These are phyloP conservation scores for Kluyveromyces sp. DNA, from an alignment of 1,139 yeast species.

Conservation along the genomic window DNA sequence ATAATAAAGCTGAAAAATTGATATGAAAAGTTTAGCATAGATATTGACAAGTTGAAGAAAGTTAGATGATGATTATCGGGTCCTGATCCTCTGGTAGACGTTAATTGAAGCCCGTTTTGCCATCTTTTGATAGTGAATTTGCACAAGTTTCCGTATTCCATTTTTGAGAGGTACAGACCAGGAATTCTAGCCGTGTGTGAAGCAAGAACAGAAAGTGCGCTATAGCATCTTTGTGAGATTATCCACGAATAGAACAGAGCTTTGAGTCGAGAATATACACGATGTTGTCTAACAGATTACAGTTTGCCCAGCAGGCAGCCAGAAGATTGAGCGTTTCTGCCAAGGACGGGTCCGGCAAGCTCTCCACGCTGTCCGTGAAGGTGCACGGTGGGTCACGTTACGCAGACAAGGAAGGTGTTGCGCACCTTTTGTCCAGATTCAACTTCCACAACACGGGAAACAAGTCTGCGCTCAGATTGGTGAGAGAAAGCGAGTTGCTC, in stretches of 20 bases:
- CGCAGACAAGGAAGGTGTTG: constrained; percentile 67
- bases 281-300: constrained; percentile 19
- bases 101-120: no score
- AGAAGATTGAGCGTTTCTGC: constrained; percentile 39
- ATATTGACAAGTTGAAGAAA: background rate
- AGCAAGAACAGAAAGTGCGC: no score
- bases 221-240: no score
- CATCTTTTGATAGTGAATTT: no score
- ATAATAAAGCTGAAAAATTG: background rate
- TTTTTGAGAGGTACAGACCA: no score
- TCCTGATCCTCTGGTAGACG: no score
- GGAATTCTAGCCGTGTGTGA: no score
- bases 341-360: constrained; percentile 42
- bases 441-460: constrained; percentile 76
- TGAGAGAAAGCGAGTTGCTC: constrained; percentile 89
- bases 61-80: no score
- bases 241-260: no score
- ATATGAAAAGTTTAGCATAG: background rate
- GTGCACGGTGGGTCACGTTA: constrained; percentile 84
- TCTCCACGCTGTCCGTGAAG: constrained; percentile 72
- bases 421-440: constrained; percentile 81
- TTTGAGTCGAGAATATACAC: no score
- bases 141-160: no score
- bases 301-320: constrained; percentile 21
- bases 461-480: constrained; percentile 86